Evolutionary conservation across 2,329 filamentous ascomycete genomes (phyloP).

Genomic region (Colletotrichum ledebouriae): DNA sequence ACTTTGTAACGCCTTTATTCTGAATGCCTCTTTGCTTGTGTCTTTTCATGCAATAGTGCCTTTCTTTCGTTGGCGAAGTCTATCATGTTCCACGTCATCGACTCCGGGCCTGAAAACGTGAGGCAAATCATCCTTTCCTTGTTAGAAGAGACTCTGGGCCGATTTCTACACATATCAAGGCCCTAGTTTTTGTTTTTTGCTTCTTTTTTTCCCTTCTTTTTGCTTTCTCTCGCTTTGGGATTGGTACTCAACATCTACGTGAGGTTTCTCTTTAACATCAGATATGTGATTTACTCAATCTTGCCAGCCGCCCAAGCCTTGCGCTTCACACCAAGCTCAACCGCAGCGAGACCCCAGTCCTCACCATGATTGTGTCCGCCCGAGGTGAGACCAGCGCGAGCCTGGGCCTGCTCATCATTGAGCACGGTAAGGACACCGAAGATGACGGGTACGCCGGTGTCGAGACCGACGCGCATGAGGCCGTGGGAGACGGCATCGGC

Average conservation of each 20-base stretch:
- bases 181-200: no score
- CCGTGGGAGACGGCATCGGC: constrained; percentile 90
- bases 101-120: neutral
- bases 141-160: neutral
- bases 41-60: no score
- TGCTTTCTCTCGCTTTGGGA: constrained; percentile 26
- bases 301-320: constrained; percentile 84
- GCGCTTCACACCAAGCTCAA: constrained; percentile 92
- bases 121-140: neutral
- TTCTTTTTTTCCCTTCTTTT: constrained; percentile 1
- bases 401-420: constrained; percentile 87
- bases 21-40: neutral
- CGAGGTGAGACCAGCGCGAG: constrained; percentile 80
- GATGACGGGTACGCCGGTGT: constrained; percentile 88
- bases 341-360: constrained; percentile 95
- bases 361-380: constrained; percentile 92
- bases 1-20: no score
- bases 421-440: constrained; percentile 94
- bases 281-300: constrained; percentile 56
- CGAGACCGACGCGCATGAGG: constrained; percentile 93
- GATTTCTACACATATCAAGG: neutral
- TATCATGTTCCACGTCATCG: neutral
- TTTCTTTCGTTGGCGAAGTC: neutral
- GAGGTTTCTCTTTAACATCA: constrained; percentile 19
- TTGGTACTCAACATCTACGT: constrained; percentile 6